Evolutionary conservation across 208 protist species (phyloP), one percentile per base, ranked within the genome.

Genomic region (Acanthamoeba culbertsoni): DNA sequence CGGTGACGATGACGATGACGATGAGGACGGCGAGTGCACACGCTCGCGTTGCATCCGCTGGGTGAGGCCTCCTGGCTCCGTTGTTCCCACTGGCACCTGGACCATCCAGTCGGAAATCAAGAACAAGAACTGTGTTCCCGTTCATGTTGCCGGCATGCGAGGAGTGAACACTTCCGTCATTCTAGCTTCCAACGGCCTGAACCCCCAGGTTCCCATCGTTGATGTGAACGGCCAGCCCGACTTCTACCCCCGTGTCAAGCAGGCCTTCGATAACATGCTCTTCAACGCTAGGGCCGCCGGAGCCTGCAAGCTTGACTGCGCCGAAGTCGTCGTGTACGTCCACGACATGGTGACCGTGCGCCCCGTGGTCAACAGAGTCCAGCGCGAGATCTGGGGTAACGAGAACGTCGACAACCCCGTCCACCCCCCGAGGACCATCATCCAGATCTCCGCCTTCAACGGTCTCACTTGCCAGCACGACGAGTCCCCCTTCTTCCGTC

Each of bases 181-280:
- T n/a, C n/a, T n/a, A n/a, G n/a, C n/a, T n/a, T n/a, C n/a, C n/a
- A n/a, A n/a, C n/a, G n/a, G n/a, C n/a, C n/a, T n/a, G n/a, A 82
- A 82, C 71, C 28, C 71, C 6, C 71, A 82, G 71, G 71, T 82
- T 6, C 7, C 59, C 63, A 35, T 28, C 26, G 42, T 82, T 0
- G 71, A 16, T n/a, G n/a, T n/a, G 26, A 82, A 82, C 43, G 71
- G 71, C 51, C 51, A n/a, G n/a, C n/a, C n/a, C 31, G 63, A 55
- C 18, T 23, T 53, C 43, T 82, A 82, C 71, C 1, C 2, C 43
- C 71, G 71, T n/a, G 71, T 82, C 42, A 82, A 82, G 71, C 71
- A 82, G 43, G 71, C 71, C 42, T 82, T 82, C 71, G 71, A 55
- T 43, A 82, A 82, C 71, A 82, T 82, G 71, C 71, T 82, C 71